Conservation (phyloP, 345 rosid species). For the Eucalyptus dawsonii region DNA sequence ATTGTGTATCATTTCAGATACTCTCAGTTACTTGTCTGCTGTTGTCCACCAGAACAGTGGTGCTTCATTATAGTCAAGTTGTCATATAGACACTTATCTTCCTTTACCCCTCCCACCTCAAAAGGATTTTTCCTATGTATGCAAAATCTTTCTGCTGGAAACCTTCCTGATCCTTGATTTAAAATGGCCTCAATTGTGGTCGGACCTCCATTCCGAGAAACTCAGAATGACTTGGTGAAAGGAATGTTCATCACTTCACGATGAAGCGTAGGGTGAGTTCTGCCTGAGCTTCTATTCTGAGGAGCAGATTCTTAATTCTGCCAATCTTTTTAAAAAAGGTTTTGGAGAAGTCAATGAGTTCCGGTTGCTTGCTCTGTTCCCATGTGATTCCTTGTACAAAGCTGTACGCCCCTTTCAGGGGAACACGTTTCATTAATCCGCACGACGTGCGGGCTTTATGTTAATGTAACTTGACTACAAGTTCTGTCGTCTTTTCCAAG, state of each 20-base stretch:
- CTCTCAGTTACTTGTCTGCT: not conserved
- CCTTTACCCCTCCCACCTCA: not conserved
- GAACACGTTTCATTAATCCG: not conserved
- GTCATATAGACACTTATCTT: not conserved
- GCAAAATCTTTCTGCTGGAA: not conserved
- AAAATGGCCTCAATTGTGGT: not conserved
- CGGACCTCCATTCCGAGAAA: not conserved
- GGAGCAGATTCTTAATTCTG: not conserved
- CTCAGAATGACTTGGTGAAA: not conserved
- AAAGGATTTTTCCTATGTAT: not conserved
- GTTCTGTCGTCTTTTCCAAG: not conserved
- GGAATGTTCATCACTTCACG: not conserved
- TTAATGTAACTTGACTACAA: not conserved
- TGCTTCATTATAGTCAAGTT: not conserved
- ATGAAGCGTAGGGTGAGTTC: not conserved
- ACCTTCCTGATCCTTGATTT: not conserved
- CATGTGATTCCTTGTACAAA: not conserved
- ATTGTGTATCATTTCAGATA: not conserved
- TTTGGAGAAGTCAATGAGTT: not conserved
- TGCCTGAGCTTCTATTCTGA: not conserved
- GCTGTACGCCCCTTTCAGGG: not conserved
- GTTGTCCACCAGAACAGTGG: not conserved
- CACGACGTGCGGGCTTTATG: not conserved
- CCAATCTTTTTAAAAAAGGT: not conserved
- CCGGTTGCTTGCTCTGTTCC: not conserved